Evolutionary conservation across 805 yeast genomes (phyloP).

Genomic region (Candida tallmaniae): DNA sequence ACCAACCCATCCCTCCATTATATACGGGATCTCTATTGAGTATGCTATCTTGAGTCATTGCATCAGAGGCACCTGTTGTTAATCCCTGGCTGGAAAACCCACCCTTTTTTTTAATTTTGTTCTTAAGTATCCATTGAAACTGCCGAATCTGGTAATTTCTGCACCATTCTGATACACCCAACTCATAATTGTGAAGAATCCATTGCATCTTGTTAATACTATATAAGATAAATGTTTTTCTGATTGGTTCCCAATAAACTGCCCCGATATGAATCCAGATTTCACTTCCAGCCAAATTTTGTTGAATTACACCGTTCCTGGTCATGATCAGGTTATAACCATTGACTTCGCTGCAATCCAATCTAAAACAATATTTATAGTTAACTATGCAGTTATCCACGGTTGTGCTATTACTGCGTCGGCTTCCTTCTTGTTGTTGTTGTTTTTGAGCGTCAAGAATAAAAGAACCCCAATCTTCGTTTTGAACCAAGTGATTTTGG

Average conservation of each 20-base stretch:
- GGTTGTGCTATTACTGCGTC: conserved; percentile 16
- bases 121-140: conserved; percentile 7
- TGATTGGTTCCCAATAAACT: too few relatives aligned
- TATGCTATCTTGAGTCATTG: too few relatives aligned
- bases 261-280: not conserved
- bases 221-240: too few relatives aligned
- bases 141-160: conserved; percentile 10
- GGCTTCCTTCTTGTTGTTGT: conserved; percentile 11
- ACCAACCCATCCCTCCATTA: too few relatives aligned
- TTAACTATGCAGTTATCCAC: conserved; percentile 13
- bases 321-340: conserved; percentile 5
- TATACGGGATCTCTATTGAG: too few relatives aligned
- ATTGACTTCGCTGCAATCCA: conserved; percentile 14
- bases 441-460: conserved; percentile 28
- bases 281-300: conserved; percentile 7
- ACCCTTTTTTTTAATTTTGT: too few relatives aligned
- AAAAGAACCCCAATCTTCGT: conserved; percentile 66
- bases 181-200: too few relatives aligned
- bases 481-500: conserved; percentile 61
- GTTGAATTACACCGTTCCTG: conserved; percentile 13
- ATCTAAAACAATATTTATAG: conserved; percentile 4
- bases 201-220: too few relatives aligned
- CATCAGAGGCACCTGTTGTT: too few relatives aligned
- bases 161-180: too few relatives aligned
- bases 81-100: too few relatives aligned